phyloP scores from a whole-genome alignment of 768 basidiomycete species.

The Lactifluus volemus region DNA sequence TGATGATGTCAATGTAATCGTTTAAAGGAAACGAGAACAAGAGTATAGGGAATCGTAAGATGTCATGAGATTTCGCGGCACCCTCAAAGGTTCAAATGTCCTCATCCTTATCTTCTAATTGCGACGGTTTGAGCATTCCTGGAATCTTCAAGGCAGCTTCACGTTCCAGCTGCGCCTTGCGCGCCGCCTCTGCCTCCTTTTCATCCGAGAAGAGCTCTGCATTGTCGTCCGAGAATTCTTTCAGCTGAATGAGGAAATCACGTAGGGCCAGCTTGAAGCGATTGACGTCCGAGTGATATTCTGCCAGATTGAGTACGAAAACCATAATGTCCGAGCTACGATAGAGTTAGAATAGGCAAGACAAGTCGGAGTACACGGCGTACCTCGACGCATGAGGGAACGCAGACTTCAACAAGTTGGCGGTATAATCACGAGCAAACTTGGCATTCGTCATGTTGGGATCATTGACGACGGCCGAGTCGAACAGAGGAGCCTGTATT shows the following conservation, averaged over 20 bases:
- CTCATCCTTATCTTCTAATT: constrained; percentile 90
- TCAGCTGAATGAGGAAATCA: constrained; percentile 96
- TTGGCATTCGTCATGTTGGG: constrained; percentile 65
- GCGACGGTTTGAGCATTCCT: constrained; percentile 95
- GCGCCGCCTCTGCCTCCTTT: constrained; percentile 78
- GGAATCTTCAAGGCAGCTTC: constrained; percentile 89
- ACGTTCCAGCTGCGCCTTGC: constrained; percentile 74
- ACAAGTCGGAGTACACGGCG: constrained; percentile 24
- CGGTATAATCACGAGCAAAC: constrained; percentile 81
- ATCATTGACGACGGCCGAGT: constrained; percentile 62
- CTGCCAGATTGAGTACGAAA: constrained; percentile 61
- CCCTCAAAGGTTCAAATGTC: constrained; percentile 44
- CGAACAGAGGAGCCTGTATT: constrained; percentile 78
- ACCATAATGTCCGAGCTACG: constrained; percentile 58
- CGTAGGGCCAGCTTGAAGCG: constrained; percentile 91
- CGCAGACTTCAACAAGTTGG: constrained; percentile 75
- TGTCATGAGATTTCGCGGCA: constrained; percentile 11
- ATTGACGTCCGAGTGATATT: constrained; percentile 71
- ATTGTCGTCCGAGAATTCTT: constrained; percentile 95
- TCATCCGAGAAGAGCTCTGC: constrained; percentile 90
- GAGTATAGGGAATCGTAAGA: constrained; percentile 11
- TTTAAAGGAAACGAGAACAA: constrained; percentile 11
- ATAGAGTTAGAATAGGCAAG: not conserved
- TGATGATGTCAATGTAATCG: constrained; percentile 12
- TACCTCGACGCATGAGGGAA: constrained; percentile 91